A percentile compares a stretch with the other conserved stretches of the same genome.
Evolutionary conservation across 139 green algal species (phyloP).

Genomic region (Eudorina sp.): DNA sequence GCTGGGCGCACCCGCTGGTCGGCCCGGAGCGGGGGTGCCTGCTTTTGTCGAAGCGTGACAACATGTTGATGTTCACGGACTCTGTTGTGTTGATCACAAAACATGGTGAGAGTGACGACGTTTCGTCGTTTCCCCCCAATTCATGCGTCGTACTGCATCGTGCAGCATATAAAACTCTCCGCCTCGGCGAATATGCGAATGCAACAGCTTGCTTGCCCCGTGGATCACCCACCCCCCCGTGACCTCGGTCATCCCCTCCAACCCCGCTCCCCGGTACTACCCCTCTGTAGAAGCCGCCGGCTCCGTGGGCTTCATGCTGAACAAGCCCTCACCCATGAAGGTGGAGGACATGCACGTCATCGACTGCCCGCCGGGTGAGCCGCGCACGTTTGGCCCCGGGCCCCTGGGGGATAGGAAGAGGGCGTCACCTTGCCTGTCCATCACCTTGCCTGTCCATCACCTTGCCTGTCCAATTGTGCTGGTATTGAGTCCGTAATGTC

Average conservation of each 20-base stretch:
- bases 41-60: constrained; percentile 48
- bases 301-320: constrained; percentile 64
- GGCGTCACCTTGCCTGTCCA: too few relatives aligned
- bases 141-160: too few relatives aligned
- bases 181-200: neutral
- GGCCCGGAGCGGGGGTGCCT: constrained; percentile 60
- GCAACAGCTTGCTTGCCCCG: neutral
- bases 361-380: constrained; percentile 43
- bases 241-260: constrained; percentile 21
- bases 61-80: constrained; percentile 52
- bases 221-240: neutral
- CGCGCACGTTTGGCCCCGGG: too few relatives aligned
- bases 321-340: constrained; percentile 60
- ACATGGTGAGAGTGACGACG: constrained; percentile 51
- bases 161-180: neutral
- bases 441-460: too few relatives aligned
- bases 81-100: constrained; percentile 59
- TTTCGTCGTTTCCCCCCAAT: too few relatives aligned
- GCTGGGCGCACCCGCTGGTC: constrained; percentile 41
- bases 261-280: too few relatives aligned
- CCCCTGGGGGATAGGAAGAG: too few relatives aligned
- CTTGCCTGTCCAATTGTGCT: too few relatives aligned
- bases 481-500: too few relatives aligned
- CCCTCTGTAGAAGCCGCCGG: constrained; percentile 39
- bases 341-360: constrained; percentile 59